phyloP scores from a whole-genome alignment of 1,284 basidiomycete species.

The Cryptococcus neoformans region DNA sequence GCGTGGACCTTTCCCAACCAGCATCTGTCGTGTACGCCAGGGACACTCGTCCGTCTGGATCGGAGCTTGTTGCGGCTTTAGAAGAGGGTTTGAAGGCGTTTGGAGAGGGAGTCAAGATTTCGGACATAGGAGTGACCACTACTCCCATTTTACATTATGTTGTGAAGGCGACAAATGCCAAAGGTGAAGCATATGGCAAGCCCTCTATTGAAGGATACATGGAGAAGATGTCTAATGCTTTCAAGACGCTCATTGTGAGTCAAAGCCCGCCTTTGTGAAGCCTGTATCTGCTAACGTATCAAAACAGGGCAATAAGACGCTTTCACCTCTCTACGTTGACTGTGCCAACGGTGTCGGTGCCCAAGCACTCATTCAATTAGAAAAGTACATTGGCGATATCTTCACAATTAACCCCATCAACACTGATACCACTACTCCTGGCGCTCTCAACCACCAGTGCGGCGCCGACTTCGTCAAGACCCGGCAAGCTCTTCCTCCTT shows the following conservation, averaged over 20 bases:
- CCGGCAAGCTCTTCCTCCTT: constrained; percentile 70
- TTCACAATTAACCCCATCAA: constrained; percentile 59
- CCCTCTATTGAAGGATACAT: constrained; percentile 86
- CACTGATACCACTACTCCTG: constrained; percentile 61
- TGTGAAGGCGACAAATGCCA: constrained; percentile 76
- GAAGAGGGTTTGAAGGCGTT: constrained; percentile 77
- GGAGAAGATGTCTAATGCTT: constrained; percentile 78
- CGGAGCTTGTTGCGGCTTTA: constrained; percentile 74
- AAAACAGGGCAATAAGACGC: constrained; percentile 60
- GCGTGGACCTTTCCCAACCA: constrained; percentile 75
- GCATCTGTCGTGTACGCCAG: constrained; percentile 84
- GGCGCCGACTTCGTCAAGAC: constrained; percentile 99
- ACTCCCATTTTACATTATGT: constrained; percentile 97
- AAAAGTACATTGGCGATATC: constrained; percentile 48
- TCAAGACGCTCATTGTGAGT: constrained; percentile 79
- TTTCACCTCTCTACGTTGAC: constrained; percentile 70
- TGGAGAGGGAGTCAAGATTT: constrained; percentile 33
- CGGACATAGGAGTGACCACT: constrained; percentile 70
- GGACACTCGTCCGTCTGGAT: constrained; percentile 89
- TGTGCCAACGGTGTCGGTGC: constrained; percentile 98
- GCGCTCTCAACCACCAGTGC: constrained; percentile 79
- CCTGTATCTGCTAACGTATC: constrained; percentile 30
- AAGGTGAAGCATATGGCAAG: constrained; percentile 69
- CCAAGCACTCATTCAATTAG: constrained; percentile 60
- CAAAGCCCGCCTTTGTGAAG: not conserved